Percentiles rank a stretch among this genome's conserved stretches.
phyloP scores from a whole-genome alignment of 2,329 filamentous ascomycete genomes.

The Pyrenochaeta sp. region DNA sequence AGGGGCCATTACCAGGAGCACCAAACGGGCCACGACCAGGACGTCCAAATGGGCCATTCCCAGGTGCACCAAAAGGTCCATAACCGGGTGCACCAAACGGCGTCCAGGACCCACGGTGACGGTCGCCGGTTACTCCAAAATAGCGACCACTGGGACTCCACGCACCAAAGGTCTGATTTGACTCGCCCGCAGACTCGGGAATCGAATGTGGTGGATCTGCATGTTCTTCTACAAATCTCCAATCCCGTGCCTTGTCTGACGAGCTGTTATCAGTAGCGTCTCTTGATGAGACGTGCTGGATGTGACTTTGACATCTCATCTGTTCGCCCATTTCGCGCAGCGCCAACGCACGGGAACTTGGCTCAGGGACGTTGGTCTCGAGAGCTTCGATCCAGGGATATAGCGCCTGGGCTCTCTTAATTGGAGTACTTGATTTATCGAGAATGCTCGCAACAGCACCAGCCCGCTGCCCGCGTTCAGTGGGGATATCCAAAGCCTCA shows the following conservation, averaged over 20 bases:
- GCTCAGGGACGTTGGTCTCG: conserved; percentile 28
- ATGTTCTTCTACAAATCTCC: conserved; percentile 1
- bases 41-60: conserved; percentile 16
- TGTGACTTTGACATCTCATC: conserved; percentile 6
- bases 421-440: conserved; percentile 17
- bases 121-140: conserved; percentile 4
- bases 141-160: background rate
- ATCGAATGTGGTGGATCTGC: conserved; percentile 40
- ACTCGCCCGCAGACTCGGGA: conserved; percentile 12
- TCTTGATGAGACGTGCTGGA: background rate
- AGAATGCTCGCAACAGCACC: conserved; percentile 27
- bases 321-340: conserved; percentile 29
- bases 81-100: conserved; percentile 21
- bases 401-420: conserved; percentile 33
- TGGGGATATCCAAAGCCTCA: conserved; percentile 26
- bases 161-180: background rate
- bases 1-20: conserved; percentile 8
- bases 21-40: conserved; percentile 17
- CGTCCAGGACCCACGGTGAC: conserved; percentile 17
- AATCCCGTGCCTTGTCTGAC: background rate
- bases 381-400: conserved; percentile 43
- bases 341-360: conserved; percentile 19
- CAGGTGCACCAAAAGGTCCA: conserved; percentile 18
- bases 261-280: background rate
- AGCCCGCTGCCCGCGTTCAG: conserved; percentile 30